Evolutionary conservation across 2,329 filamentous ascomycete genomes (phyloP), one percentile per base, ranked within the genome.

Genomic region (Hirsutella rhossiliensis): DNA sequence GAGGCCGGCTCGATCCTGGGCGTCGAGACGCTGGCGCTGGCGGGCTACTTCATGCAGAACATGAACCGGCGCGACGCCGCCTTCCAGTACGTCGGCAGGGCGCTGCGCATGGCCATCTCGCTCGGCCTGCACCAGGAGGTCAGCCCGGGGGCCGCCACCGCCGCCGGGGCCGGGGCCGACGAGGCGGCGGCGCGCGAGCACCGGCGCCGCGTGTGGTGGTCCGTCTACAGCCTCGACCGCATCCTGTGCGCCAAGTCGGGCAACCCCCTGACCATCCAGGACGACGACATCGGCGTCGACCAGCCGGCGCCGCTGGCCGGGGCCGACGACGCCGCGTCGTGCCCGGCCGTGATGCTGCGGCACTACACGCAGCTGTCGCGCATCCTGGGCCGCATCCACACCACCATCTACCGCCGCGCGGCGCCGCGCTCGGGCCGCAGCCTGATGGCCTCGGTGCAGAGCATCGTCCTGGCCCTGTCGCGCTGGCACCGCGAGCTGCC

Each of bases 1-100:
- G 73, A 76, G 48, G 67, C 74, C 42, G 71, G 71, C 0, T 75
- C 71, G 0, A 65, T 76, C 2, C 57, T 72, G 17, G 75, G 73
- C 37, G 71, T 76, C 3, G 73, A 76, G 52, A 71, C 74, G 1
- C 57, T 77, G 8, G 69, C 71, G 9, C 65, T 75, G 40, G 65
- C 73, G 2, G 72, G 71, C 13, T 76, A 76, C 50, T 77, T 74
- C 37, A 68, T 77, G 65, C 73, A 76, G 48, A 76, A 74, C 47
- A 62, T 76, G 47, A 75, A 76, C 50, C 64, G 71, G 1, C 62
- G 69, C 18, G 73, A 77, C 53, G 71, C 72, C 3, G 72, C 73
- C 0, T 76, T 73, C 43, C 59, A 76, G 18, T 76, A 75, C 47
- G 67, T 73, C 17, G 72, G 72, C 8, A 62, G 72, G 34, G 73